Evolutionary conservation across 805 yeast genomes (phyloP).

Genomic region (Hanseniaspora guilliermondii): DNA sequence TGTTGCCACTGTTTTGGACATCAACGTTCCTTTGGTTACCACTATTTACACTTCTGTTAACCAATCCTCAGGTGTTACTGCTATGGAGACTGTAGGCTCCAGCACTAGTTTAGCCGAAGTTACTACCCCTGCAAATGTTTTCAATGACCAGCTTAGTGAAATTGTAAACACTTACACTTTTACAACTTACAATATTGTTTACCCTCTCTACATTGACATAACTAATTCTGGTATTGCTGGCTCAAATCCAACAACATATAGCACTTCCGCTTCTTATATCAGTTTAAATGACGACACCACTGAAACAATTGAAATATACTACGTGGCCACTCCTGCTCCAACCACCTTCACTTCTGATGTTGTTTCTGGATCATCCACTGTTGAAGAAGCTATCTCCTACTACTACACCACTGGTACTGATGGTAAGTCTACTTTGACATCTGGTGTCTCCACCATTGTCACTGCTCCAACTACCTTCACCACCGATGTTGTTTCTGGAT

Average conservation of each 20-base stretch:
- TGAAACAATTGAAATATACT: neutral
- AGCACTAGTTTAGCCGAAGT: neutral
- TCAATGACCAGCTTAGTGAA: neutral
- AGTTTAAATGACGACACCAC: neutral
- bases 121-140: neutral
- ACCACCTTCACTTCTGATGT: constrained; percentile 1
- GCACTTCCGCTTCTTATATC: neutral
- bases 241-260: neutral
- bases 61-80: neutral
- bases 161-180: neutral
- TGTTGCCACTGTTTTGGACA: neutral
- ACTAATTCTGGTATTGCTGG: neutral
- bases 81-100: neutral
- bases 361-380: neutral
- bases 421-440: too few species aligned
- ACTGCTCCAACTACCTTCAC: too few species aligned
- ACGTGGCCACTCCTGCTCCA: neutral
- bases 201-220: neutral
- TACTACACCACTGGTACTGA: too few species aligned
- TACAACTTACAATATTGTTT: neutral
- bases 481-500: too few species aligned
- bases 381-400: neutral
- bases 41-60: neutral
- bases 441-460: too few species aligned
- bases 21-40: neutral